phyloP scores from a whole-genome alignment of 768 basidiomycete species.

The Suillus americanus region DNA sequence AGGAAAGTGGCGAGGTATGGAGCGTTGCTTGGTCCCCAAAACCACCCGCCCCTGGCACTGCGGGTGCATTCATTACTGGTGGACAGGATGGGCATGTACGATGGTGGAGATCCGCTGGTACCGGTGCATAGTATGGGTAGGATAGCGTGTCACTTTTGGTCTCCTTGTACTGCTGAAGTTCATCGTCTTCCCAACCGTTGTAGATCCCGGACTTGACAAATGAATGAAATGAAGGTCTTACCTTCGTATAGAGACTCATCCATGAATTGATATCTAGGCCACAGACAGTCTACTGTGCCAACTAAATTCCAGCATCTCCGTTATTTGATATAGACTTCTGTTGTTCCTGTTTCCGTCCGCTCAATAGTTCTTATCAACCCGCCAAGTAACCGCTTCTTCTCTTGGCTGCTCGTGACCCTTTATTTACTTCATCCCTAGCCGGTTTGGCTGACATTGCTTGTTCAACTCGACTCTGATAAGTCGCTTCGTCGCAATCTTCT shows the following conservation, averaged over 20 bases:
- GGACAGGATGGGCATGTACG: constrained; percentile 73
- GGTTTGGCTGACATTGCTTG: neutral
- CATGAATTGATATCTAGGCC: neutral
- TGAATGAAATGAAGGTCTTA: constrained; percentile 1
- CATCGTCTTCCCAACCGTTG: neutral
- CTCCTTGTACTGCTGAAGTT: neutral
- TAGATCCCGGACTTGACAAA: constrained; percentile 1
- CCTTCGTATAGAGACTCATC: neutral
- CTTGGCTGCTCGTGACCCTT: neutral
- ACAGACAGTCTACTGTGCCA: neutral
- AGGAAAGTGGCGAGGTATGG: constrained; percentile 84
- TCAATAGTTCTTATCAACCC: neutral
- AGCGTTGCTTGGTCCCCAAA: constrained; percentile 77
- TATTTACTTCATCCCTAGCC: neutral
- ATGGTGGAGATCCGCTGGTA: constrained; percentile 79
- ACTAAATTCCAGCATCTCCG: neutral
- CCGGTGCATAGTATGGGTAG: constrained; percentile 23
- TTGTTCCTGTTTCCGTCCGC: neutral
- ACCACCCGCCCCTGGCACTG: constrained; percentile 49
- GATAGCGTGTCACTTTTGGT: neutral
- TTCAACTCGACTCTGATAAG: neutral
- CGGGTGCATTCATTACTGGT: constrained; percentile 67
- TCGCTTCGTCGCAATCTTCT: neutral
- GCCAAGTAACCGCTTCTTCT: neutral
- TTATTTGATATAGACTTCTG: neutral